Evolutionary conservation across 768 basidiomycete species (phyloP).

Genomic region (Peribolospora kevripleyi): DNA sequence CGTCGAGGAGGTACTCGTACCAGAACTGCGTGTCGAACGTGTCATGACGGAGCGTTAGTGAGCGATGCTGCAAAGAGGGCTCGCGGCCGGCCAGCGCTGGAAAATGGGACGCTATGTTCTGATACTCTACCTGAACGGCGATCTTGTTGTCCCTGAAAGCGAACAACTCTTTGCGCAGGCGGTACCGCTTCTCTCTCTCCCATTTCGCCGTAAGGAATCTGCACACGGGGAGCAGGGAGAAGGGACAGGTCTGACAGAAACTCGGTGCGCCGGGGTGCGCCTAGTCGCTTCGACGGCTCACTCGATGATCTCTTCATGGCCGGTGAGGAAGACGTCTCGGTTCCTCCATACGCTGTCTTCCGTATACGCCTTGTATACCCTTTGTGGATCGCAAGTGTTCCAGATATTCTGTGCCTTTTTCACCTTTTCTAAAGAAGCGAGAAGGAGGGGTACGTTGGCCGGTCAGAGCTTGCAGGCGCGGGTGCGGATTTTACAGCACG

Average conservation of each 20-base stretch:
- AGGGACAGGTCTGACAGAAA: neutral
- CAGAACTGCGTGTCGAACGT: constrained; percentile 15
- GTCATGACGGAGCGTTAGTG: neutral
- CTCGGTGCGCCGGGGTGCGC: too few relatives aligned
- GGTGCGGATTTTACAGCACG: too few relatives aligned
- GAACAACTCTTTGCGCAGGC: constrained; percentile 31
- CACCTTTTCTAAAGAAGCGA: constrained; percentile 21
- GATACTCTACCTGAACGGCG: constrained; percentile 26
- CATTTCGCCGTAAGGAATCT: constrained; percentile 30
- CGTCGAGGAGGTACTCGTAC: constrained; percentile 26
- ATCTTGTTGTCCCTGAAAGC: constrained; percentile 33
- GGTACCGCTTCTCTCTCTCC: constrained; percentile 29
- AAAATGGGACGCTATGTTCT: neutral
- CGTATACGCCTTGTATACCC: constrained; percentile 9
- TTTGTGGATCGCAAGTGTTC: constrained; percentile 21
- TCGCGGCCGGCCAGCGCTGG: neutral
- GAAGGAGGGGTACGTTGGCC: too few relatives aligned
- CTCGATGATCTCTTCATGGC: constrained; percentile 22
- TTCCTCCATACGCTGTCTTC: constrained; percentile 28
- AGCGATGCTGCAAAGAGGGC: neutral
- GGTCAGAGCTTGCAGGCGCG: too few relatives aligned
- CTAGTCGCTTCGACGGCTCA: too few relatives aligned
- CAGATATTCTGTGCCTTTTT: constrained; percentile 31
- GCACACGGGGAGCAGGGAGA: neutral
- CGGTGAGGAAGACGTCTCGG: constrained; percentile 28